Evolutionary conservation across 495 filamentous ascomycete species (phyloP), one percentile per base, ranked within the genome.

Genomic region (Talaromyces liani): DNA sequence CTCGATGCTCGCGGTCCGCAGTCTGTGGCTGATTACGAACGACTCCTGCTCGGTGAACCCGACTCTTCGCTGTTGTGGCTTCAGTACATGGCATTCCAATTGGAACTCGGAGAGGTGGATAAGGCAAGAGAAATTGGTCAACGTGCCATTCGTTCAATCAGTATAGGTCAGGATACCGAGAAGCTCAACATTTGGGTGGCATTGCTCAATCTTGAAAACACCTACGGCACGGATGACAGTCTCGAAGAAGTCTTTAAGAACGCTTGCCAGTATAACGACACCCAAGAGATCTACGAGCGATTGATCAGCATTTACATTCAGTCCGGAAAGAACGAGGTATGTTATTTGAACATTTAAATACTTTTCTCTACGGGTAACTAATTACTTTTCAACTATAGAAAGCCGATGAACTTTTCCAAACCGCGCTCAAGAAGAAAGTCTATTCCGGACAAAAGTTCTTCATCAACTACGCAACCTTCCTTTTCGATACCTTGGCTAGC

Each of bases 111-210:
- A 73, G 94, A 98, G 69, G 76, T 93, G 29, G 84, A 85, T 45
- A 92, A 89, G 72, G 92, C 94, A 7, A 85, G 94, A 58, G 86
- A 92, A 62, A 87, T 96, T 65, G 92, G 91, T 25, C 89, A 96
- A 73, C 88, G 94, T 63, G 94, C 94, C 12, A 80, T 97, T 62
- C 86, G 88, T 67, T 93, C 87, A 9, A 98, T 98, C 71, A 87
- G 88, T 73, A 91, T 93, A 67, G 84, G 87, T 22, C 91, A 96
- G 69, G 87, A 96, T 68, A 81, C 84, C 0, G 95, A 96, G 73
- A 97, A 96, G 78, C 76, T 94, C 69, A 96, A 97, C 75, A 84
- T 96, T 64, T 98, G 94, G 94, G 85, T 92, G 65, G 95, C 91
- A 2, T 84, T 93, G 74, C 82, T 98, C 64, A 97, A 98, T 76